A percentile compares a stretch with the other conserved stretches of the same genome.
Conservation (phyloP, 2,329 filamentous ascomycete genomes). For the Colletotrichum truncatum region DNA sequence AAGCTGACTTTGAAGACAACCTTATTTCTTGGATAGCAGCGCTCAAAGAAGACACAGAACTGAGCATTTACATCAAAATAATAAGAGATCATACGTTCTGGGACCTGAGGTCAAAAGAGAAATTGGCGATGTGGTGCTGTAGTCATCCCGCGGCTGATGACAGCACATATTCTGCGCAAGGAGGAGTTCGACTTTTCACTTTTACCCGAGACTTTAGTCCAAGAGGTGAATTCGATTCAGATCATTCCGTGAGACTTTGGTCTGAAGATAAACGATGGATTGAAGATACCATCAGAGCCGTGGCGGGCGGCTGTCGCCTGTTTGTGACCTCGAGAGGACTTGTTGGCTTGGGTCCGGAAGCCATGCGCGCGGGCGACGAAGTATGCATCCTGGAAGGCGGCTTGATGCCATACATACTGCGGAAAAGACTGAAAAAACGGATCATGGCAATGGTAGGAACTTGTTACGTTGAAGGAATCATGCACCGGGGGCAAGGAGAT, state of each 20-base stretch:
- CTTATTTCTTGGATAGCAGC: too few relatives aligned
- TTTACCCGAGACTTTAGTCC: background rate
- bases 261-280: background rate
- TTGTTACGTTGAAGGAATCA: slow-evolving; percentile 12
- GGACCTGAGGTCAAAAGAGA: too few relatives aligned
- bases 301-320: background rate
- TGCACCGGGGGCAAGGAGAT: slow-evolving; percentile 21
- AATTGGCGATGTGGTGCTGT: too few relatives aligned
- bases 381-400: slow-evolving; percentile 8
- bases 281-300: background rate
- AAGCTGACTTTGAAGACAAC: too few relatives aligned
- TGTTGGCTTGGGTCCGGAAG: slow-evolving; percentile 1
- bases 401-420: slow-evolving; percentile 10
- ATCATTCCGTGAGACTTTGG: background rate
- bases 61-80: too few relatives aligned
- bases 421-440: background rate
- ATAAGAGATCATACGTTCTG: too few relatives aligned
- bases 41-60: too few relatives aligned
- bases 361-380: background rate
- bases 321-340: background rate
- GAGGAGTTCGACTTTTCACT: background rate
- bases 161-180: too few relatives aligned
- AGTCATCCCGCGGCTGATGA: too few relatives aligned
- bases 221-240: fast-evolving
- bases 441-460: background rate